phyloP scores from a whole-genome alignment of 345 rosid genomes.

The Aurinia saxatilis region DNA sequence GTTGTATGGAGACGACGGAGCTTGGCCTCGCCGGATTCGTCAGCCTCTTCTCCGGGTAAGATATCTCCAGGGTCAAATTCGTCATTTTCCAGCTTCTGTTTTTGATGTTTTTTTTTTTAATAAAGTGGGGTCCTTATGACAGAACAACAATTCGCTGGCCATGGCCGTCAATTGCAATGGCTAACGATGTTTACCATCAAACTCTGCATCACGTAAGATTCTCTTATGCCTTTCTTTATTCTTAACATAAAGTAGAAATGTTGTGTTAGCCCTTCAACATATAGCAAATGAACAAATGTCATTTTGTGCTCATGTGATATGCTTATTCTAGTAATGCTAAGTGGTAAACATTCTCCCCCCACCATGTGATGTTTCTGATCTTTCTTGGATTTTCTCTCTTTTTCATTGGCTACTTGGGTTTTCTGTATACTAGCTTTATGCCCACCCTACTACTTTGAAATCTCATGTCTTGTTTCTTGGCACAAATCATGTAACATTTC shows the following conservation, averaged over 20 bases:
- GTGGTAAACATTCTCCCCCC: slow-evolving; percentile 5
- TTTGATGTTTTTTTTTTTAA: background rate
- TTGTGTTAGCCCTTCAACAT: no score
- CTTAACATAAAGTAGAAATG: background rate
- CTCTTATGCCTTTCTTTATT: background rate
- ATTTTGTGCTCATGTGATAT: background rate
- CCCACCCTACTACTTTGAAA: no score
- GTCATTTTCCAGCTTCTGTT: background rate
- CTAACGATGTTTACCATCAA: slow-evolving; percentile 23
- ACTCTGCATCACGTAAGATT: slow-evolving; percentile 26
- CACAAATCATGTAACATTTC: no score
- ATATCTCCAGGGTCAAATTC: slow-evolving; percentile 11
- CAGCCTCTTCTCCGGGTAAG: slow-evolving; percentile 48
- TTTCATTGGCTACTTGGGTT: background rate
- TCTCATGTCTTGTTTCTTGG: no score
- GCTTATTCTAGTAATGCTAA: background rate
- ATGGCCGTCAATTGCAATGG: slow-evolving; percentile 41
- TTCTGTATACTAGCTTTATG: background rate
- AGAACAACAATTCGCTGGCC: slow-evolving; percentile 50
- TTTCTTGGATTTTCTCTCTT: slow-evolving; percentile 8
- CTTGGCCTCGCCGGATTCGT: slow-evolving; percentile 48
- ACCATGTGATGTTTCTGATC: background rate
- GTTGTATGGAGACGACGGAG: slow-evolving; percentile 52
- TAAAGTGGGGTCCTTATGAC: slow-evolving; percentile 11
- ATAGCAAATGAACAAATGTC: no score